Percentiles rank a stretch among this genome's conserved stretches.
Conservation (phyloP, 2,329 filamentous ascomycete species). For the Penicillium vulpinum region DNA sequence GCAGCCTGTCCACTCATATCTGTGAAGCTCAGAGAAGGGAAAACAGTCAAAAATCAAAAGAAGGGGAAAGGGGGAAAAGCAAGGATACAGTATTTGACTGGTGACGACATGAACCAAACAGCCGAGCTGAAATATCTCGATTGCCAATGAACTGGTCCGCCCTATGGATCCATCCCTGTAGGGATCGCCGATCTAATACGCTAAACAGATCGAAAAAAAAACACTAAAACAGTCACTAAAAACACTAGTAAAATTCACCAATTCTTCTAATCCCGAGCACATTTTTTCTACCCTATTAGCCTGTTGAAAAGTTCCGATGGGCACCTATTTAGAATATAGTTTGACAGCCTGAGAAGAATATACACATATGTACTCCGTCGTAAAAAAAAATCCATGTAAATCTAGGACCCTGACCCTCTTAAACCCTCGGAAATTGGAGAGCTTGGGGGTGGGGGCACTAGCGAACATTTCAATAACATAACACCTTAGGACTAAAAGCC, state of each 20-base stretch:
- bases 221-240: not conserved
- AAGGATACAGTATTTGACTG: not conserved
- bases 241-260: not conserved
- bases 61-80: not conserved
- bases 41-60: not conserved
- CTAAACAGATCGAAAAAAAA: not conserved
- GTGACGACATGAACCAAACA: not conserved
- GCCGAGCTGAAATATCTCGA: not conserved
- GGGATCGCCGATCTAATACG: not conserved
- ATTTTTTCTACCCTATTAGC: too few relatives aligned
- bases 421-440: too few relatives aligned
- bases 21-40: not conserved
- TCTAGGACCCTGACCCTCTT: too few relatives aligned
- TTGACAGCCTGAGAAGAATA: too few relatives aligned
- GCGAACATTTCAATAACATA: too few relatives aligned
- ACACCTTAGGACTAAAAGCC: too few relatives aligned
- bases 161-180: not conserved
- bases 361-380: too few relatives aligned
- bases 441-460: too few relatives aligned
- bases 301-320: too few relatives aligned
- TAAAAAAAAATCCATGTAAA: too few relatives aligned
- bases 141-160: not conserved
- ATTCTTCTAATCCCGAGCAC: too few relatives aligned
- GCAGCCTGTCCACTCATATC: slow-evolving; percentile 41
- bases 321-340: too few relatives aligned